Evolutionary conservation across 768 basidiomycete genomes (phyloP), one percentile per base, ranked within the genome.

Genomic region (Rubroboletus satanas): DNA sequence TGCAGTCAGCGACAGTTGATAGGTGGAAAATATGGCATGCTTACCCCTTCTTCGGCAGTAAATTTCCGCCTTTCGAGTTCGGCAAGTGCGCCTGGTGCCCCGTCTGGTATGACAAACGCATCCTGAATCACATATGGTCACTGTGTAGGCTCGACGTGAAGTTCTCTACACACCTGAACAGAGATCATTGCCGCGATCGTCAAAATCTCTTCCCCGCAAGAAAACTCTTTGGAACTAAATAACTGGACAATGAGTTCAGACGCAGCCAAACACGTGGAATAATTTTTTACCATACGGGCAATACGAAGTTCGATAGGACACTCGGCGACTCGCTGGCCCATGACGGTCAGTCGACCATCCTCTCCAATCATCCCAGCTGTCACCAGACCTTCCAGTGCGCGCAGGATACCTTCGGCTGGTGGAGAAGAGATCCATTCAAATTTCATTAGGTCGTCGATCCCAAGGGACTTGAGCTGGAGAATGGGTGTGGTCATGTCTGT

Each of bases 151-250:
- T 4, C 4, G 21, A 49, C 15, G 7, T 18, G 3, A 33, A 5
- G 59, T 72, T 50, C 7, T 14, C n/a, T 31, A 54, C 64, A 29
- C 48, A 88, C 93, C 75, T 96, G 94, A 7, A 98, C 81, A 8
- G 93, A 81, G 7, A 88, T 90, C 91, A 99, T 98, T 0, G 97
- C 94, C 6, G 93, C 90, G 51, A 99, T 97, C 0, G 94, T 93
- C 50, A 99, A 74, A 46, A 97, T 90, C 66, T 99, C 97, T 62
- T 98, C 93, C 3, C 96, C 93, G 60, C 97, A 99, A 61, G 81
- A 80, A 69, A 87, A 88, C 5, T 89, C 85, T 62, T 87, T 85
- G 18, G 94, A 96, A 54, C 77, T 83, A 60, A 98, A 90, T 4
- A 99, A 69, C 96, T 99, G 57, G 0, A 58, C 15, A 14, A 49